Evolutionary conservation across 1,139 yeast genomes (phyloP), one percentile per base, ranked within the genome.

Genomic region (Oligophagozyma castellii): DNA sequence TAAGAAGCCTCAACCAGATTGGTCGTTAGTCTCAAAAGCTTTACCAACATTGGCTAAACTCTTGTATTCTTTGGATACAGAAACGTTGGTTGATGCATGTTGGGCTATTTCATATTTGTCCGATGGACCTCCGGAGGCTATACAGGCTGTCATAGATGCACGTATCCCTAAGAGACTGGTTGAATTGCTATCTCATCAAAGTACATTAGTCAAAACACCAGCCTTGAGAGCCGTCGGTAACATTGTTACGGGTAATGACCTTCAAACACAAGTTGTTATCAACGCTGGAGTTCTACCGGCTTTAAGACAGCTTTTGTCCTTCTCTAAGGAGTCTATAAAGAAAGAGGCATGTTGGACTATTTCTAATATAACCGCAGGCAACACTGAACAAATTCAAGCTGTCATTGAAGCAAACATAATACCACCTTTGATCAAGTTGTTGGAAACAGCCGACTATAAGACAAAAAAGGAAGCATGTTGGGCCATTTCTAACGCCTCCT

Each of bases 341-440:
- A 89, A 89, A 56, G 98, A 92, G 61, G 93, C 96, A 5, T 86
- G 98, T 64, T 89, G 98, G 98, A 89, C 98, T 23, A 74, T 89
- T 42, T 84, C 96, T 34, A 89, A 89, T 60, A 84, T 89, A 51
- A 89, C 98, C 25, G 98, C 98, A 20, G 98, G 98, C 48, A 89
- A 83, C 56, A 63, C 86, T 19, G 86, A 79, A 39, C 98, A 89
- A 64, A 84, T 89, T 48, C 95, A 89, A 61, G 89, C 95, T 4
- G 96, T 89, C 31, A 84, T 89, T 48, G 95, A 86, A 54, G 77
- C 89, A 39, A 89, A 89, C 61, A 67, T 89, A 54, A 75, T 89
- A 42, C 98, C 98, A 26, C 95, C 89, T 39, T 73, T 92, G 40
- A 76, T 89, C 48, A 75, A 84, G 55, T 65, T 89, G 46, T 67